Conservation (phyloP, 176 grass and related monocot species). For the Avena insularis region DNA sequence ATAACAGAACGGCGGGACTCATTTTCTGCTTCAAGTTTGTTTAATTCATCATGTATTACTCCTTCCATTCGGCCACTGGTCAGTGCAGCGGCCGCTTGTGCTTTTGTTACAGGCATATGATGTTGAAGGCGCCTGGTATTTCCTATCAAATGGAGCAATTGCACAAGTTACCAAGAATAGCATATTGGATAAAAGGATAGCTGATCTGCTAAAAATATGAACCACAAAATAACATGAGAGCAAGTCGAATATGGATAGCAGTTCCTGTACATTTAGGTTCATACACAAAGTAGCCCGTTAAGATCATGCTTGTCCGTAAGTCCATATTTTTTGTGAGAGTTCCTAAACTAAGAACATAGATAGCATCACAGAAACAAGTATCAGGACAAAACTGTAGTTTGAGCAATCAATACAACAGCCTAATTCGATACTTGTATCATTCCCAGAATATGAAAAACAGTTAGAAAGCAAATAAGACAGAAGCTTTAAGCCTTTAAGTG, state of each 20-base stretch:
- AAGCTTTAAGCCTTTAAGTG: neutral
- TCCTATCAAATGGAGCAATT: slow-evolving; percentile 59
- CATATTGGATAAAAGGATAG: slow-evolving; percentile 5
- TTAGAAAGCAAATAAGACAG: neutral
- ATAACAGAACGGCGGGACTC: slow-evolving; percentile 58
- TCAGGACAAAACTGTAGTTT: neutral
- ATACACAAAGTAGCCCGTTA: slow-evolving; percentile 15
- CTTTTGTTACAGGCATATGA: slow-evolving; percentile 87
- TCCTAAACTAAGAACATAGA: slow-evolving; percentile 7
- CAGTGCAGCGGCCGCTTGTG: slow-evolving; percentile 82
- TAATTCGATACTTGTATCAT: neutral
- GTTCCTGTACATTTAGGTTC: slow-evolving; percentile 1
- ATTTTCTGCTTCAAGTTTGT: slow-evolving; percentile 71
- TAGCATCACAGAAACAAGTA: slow-evolving; percentile 9
- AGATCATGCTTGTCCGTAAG: slow-evolving; percentile 1
- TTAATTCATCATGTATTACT: slow-evolving; percentile 64
- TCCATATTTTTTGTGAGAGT: slow-evolving; percentile 6
- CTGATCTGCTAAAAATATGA: neutral
- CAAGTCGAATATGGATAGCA: neutral
- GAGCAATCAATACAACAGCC: slow-evolving; percentile 15
- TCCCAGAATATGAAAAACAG: neutral
- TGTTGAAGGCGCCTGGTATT: slow-evolving; percentile 93
- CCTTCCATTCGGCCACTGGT: slow-evolving; percentile 84
- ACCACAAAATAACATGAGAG: slow-evolving; percentile 24
- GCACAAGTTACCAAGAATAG: slow-evolving; percentile 34